Evolutionary conservation across 2,329 filamentous ascomycete species (phyloP).

Genomic region (Trichoderma breve): DNA sequence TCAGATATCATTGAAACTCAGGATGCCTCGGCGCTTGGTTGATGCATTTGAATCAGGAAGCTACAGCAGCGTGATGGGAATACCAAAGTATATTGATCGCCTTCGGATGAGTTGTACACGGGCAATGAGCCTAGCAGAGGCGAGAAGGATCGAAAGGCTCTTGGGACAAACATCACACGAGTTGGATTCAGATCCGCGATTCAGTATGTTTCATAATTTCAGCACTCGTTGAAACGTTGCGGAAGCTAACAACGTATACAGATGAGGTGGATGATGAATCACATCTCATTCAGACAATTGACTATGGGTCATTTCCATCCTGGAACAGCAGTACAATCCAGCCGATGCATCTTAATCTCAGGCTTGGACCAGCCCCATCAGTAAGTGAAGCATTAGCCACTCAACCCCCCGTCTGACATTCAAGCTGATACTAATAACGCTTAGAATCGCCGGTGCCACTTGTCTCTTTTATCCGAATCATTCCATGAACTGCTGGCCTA

Average conservation of each 20-base stretch:
- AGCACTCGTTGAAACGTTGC: rapidly evolving
- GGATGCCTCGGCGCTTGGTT: constrained; percentile 41
- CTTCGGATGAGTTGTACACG: constrained; percentile 52
- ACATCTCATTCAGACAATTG: constrained; percentile 44
- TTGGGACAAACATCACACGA: constrained; percentile 42
- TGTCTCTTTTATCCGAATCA: constrained; percentile 49
- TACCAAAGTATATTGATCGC: constrained; percentile 44
- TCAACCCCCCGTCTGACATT: too few relatives aligned
- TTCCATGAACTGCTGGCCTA: constrained; percentile 51
- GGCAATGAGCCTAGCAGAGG: constrained; percentile 52
- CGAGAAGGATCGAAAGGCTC: constrained; percentile 45
- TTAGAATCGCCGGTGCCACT: constrained; percentile 50
- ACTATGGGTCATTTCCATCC: constrained; percentile 53
- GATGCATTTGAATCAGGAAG: constrained; percentile 51
- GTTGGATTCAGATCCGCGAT: constrained; percentile 45
- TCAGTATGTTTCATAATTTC: constrained; percentile 39
- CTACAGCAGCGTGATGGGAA: constrained; percentile 50
- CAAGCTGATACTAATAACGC: neutral
- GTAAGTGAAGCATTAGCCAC: constrained; percentile 35
- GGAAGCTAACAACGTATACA: constrained; percentile 28
- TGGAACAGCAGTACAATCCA: constrained; percentile 40
- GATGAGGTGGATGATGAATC: constrained; percentile 42
- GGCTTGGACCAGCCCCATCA: constrained; percentile 51
- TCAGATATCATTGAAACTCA: constrained; percentile 44
- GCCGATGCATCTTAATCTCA: constrained; percentile 45